A percentile compares a stretch with the other conserved stretches of the same genome.
phyloP scores from a whole-genome alignment of 164 flowering plant species.

The Vitis amurensis region DNA sequence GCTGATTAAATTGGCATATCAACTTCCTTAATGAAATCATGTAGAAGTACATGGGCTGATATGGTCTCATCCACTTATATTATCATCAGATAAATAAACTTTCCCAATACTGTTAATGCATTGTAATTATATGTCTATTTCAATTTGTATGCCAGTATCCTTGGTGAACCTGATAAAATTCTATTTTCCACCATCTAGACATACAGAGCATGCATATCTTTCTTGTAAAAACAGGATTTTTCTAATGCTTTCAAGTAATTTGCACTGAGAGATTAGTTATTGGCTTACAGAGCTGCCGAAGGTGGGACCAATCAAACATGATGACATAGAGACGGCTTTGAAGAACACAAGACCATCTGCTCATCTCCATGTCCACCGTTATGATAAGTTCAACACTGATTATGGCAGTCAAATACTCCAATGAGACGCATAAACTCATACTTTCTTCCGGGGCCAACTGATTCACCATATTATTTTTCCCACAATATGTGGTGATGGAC shows the following conservation, averaged over 20 bases:
- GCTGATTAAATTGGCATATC: no score
- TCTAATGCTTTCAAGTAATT: neutral
- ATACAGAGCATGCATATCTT: neutral
- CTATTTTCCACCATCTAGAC: neutral
- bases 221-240: neutral
- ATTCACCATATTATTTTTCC: no score
- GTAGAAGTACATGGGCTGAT: no score
- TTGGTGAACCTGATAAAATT: neutral
- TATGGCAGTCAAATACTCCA: constrained; percentile 91
- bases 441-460: neutral
- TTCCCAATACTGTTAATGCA: no score
- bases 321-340: constrained; percentile 78
- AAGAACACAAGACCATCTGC: constrained; percentile 97
- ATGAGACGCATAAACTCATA: constrained; percentile 27
- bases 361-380: constrained; percentile 85
- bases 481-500: no score
- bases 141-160: neutral
- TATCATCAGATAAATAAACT: no score
- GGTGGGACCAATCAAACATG: constrained; percentile 70
- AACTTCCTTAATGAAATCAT: no score
- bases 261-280: neutral
- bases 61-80: no score
- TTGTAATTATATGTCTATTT: no score
- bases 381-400: constrained; percentile 84
- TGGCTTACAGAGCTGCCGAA: constrained; percentile 66